These are phyloP conservation scores for Tulasnella sp. DNA, from an alignment of 768 basidiomycete species.

Conservation along the genomic window DNA sequence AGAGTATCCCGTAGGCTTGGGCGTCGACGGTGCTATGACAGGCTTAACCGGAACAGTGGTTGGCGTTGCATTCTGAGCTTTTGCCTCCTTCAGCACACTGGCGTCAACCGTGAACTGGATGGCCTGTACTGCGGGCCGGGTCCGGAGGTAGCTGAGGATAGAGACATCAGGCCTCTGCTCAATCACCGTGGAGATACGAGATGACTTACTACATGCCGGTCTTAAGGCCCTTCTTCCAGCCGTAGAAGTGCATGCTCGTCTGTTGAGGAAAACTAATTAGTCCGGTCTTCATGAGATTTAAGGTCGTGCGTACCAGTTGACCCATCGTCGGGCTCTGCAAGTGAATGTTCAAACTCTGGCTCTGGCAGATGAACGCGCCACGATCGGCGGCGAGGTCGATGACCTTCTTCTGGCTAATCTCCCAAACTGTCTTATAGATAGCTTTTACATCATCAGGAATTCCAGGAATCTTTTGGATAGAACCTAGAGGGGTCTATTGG, in stretches of 20 bases:
- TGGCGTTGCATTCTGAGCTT: slow-evolving; percentile 5
- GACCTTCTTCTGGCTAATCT: slow-evolving; percentile 96
- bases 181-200: not conserved
- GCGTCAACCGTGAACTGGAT: slow-evolving; percentile 97
- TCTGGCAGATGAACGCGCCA: slow-evolving; percentile 95
- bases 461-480: slow-evolving; percentile 71
- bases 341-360: slow-evolving; percentile 90
- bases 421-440: slow-evolving; percentile 99
- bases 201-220: slow-evolving; percentile 75
- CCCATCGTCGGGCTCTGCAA: slow-evolving; percentile 78
- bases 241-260: slow-evolving; percentile 96
- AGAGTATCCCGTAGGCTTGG: not conserved
- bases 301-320: slow-evolving; percentile 41
- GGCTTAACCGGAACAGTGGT: not conserved
- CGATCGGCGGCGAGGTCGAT: slow-evolving; percentile 98
- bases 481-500: slow-evolving; percentile 34
- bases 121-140: slow-evolving; percentile 86
- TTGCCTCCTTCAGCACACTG: slow-evolving; percentile 41
- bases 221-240: slow-evolving; percentile 99
- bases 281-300: no score
- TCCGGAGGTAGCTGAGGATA: slow-evolving; percentile 62
- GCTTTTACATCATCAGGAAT: slow-evolving; percentile 90
- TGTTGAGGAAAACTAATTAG: no score
- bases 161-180: not conserved
- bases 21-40: not conserved